Base-by-base conservation (phyloP, 495 filamentous ascomycete species). In the Penicillium fimorum region DNA sequence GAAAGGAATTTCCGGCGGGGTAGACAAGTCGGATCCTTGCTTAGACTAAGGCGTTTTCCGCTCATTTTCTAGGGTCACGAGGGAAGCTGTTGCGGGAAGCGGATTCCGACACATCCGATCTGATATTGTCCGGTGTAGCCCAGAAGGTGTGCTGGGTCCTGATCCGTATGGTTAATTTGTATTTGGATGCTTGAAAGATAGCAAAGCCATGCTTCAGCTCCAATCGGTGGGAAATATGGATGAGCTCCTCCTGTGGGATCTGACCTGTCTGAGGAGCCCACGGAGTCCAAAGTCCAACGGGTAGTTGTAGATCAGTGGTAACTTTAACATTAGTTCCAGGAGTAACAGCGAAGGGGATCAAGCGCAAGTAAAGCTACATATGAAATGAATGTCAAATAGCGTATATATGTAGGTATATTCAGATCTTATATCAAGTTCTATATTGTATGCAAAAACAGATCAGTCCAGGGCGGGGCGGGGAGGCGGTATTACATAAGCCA, bases 201-300 rank as follows among this genome's bases (percentile, higher is more conserved):
- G 27, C 37, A 5, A 33, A 27, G 7, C 18, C 17, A 2, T 8
- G 17, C 24, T 33, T 27, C 25, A 38, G 29, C 22, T 20, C 43
- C 52, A 54, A 46, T 54, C 52, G 52, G 52, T n/a, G 52, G 32
- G 22, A 54, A 54, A 18, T 24, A 2, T n/a, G 22, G 13, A 22
- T 10, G 27, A 4, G 5, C n/a, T 15, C 9, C 12, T 25, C 27
- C 22, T 25, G 30, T 41, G 4, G 4, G n/a, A 52, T 52, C 50
- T 43, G 50, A 52, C 50, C n/a, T 46, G 32, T 35, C 30, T 29
- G 32, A 54, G 47, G 41, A 11, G 29, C 13, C 5, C 17, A 18
- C 20, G 10, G 15, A 50, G 35, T 27, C 47, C 12, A 38, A 38
- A 15, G 11, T 15, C 0, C 32, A 33, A 41, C 25, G 38, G 48